These are phyloP conservation scores for Metschnikowia cerradonensis DNA, from an alignment of 805 yeast genomes.

Conservation along the genomic window DNA sequence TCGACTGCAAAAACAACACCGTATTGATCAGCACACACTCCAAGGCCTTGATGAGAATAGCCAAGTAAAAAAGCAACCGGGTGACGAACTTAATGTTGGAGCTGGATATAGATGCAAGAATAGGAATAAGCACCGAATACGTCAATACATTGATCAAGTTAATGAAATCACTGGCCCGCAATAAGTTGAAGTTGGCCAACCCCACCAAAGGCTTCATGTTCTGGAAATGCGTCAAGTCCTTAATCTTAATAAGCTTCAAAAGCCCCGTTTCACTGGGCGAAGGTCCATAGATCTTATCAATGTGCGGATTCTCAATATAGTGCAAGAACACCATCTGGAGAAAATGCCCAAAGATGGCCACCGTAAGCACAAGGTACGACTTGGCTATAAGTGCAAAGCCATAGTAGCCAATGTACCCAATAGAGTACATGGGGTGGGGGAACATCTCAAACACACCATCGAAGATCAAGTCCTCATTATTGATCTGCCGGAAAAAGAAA, in stretches of 20 bases:
- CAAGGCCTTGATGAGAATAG: conserved; percentile 45
- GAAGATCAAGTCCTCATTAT: conserved; percentile 64
- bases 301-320: conserved; percentile 80
- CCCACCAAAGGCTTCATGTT: conserved; percentile 52
- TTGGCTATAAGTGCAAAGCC: conserved; percentile 77
- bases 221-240: conserved; percentile 42
- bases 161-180: conserved; percentile 61
- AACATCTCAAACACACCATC: conserved; percentile 88
- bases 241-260: conserved; percentile 41
- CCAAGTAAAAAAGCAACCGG: conserved; percentile 30
- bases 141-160: conserved; percentile 42
- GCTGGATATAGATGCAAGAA: conserved; percentile 27
- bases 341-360: conserved; percentile 72
- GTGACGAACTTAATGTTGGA: conserved; percentile 18
- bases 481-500: conserved; percentile 71
- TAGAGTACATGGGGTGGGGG: conserved; percentile 91
- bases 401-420: conserved; percentile 83
- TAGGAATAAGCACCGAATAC: conserved; percentile 41
- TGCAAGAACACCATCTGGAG: conserved; percentile 72
- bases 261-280: conserved; percentile 36
- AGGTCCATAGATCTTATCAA: conserved; percentile 70
- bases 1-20: conserved; percentile 57
- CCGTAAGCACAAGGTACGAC: conserved; percentile 63
- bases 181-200: conserved; percentile 56
- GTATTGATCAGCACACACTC: conserved; percentile 50